Base-by-base conservation (phyloP, 2,329 filamentous ascomycete species). In the Harringtonia aguacate region DNA sequence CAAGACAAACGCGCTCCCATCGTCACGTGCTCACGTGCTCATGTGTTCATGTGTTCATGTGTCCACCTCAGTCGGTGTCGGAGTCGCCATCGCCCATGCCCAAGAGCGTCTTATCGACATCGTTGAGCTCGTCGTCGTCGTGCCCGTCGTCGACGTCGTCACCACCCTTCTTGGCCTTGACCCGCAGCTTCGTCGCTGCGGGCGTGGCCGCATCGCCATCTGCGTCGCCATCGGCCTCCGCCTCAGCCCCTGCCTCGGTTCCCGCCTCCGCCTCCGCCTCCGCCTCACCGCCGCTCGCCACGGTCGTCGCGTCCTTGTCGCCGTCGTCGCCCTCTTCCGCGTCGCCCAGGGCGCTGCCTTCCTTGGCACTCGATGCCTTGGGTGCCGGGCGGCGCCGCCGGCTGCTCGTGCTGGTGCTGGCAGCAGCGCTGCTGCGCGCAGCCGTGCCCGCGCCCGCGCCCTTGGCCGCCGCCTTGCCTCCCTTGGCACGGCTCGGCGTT, bases 71-170 rank as follows among this genome's bases (percentile, higher is more conserved):
- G 31, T 61, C 59, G 31, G 59, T 60, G 36, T 62, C 60, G 9
- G 58, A 57, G 34, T 60, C 56, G 15, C 54, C 57, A 21, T 52
- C 54, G 31, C 58, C 58, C 51, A 61, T 53, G 12, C 59, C 59
- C 8, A 63, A 48, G 41, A 62, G 47, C 15, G 59, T 59, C 54
- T 60, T 61, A 35, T 62, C 60, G 31, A 59, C 53, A 17, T 65
- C 64, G 48, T 68, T 60, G 30, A 63, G 58, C 29, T 66, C 65
- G 46, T 73, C 69, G 30, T 72, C 68, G 36, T 76, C 72, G 24
- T 37, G 38, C 15, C n/a, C 31, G 24, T 28, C 37, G 20, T 27
- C 39, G n/a, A 6, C 24, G 9, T 31, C 68, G 18, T 69, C 69
- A 12, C 65, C 66, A 9, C 72, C 70, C 39, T 68, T 27, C 24